Conservation (phyloP, 2,329 filamentous ascomycete species). For the Lachnellula suecica region DNA sequence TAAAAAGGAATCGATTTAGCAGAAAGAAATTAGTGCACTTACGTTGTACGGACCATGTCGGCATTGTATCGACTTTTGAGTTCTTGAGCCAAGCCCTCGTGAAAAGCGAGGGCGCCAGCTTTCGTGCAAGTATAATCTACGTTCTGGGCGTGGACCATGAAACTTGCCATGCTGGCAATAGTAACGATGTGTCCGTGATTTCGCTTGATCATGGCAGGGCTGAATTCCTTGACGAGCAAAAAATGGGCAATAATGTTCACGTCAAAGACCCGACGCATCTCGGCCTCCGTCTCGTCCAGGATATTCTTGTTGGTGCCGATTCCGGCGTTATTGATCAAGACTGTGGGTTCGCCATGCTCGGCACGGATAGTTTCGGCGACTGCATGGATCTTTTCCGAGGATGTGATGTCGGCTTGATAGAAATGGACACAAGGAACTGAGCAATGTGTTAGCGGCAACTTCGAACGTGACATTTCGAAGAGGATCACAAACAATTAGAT, state of each 20-base stretch:
- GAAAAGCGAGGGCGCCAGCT: conserved; percentile 50
- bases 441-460: too few relatives aligned
- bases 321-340: conserved; percentile 39
- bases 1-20: too few relatives aligned
- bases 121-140: conserved; percentile 53
- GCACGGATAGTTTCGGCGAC: conserved; percentile 43
- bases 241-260: conserved; percentile 53
- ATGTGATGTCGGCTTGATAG: conserved; percentile 38
- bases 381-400: conserved; percentile 34
- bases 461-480: conserved; percentile 32
- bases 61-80: conserved; percentile 37
- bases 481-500: too few relatives aligned
- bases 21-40: background rate
- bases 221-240: conserved; percentile 48
- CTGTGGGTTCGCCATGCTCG: conserved; percentile 35
- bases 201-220: conserved; percentile 48
- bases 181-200: conserved; percentile 55
- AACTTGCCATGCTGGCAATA: conserved; percentile 52
- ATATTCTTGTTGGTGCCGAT: conserved; percentile 47
- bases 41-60: conserved; percentile 38
- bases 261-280: conserved; percentile 48
- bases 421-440: too few relatives aligned
- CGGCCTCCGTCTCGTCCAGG: conserved; percentile 42
- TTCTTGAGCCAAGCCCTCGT: conserved; percentile 46
- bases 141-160: conserved; percentile 45